These are phyloP conservation scores for Rhypophila decipiens DNA, from an alignment of 495 filamentous ascomycete species.

Conservation along the genomic window DNA sequence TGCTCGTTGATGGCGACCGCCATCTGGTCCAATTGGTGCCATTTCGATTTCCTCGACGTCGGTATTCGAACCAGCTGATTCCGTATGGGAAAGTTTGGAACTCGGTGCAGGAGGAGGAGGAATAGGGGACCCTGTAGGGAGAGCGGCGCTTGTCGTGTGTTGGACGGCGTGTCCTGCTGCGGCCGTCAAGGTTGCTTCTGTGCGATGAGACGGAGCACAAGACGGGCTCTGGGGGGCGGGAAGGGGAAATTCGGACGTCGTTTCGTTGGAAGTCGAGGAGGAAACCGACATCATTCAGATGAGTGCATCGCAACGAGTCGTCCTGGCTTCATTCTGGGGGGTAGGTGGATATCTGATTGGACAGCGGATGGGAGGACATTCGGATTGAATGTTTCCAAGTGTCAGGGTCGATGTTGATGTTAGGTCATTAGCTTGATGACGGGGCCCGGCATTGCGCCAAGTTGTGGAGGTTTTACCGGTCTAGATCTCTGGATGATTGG, in stretches of 20 bases:
- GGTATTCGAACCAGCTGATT: constrained; percentile 1
- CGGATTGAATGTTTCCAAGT: no score
- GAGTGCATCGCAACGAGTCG: neutral
- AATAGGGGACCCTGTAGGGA: neutral
- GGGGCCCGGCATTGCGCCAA: no score
- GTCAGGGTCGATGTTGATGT: no score
- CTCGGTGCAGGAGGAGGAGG: neutral
- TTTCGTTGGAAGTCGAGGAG: neutral
- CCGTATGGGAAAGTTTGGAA: no score
- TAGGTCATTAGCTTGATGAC: no score
- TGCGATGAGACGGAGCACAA: neutral
- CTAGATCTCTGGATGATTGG: no score
- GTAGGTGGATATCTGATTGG: neutral
- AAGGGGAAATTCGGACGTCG: neutral
- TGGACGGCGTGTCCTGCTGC: neutral
- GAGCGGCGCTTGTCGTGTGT: neutral
- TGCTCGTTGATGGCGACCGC: constrained; percentile 55
- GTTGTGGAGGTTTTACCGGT: no score
- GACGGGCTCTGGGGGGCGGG: neutral
- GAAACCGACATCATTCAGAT: constrained; percentile 3
- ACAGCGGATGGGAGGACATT: no score
- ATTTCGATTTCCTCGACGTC: constrained; percentile 41
- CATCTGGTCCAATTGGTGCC: constrained; percentile 34
- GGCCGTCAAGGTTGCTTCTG: no score
- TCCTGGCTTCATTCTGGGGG: constrained; percentile 1